A percentile compares a stretch with the other conserved stretches of the same genome.
These are phyloP conservation scores for Chloris gayana DNA, from an alignment of 176 grass and related monocot genomes.

Conservation along the genomic window DNA sequence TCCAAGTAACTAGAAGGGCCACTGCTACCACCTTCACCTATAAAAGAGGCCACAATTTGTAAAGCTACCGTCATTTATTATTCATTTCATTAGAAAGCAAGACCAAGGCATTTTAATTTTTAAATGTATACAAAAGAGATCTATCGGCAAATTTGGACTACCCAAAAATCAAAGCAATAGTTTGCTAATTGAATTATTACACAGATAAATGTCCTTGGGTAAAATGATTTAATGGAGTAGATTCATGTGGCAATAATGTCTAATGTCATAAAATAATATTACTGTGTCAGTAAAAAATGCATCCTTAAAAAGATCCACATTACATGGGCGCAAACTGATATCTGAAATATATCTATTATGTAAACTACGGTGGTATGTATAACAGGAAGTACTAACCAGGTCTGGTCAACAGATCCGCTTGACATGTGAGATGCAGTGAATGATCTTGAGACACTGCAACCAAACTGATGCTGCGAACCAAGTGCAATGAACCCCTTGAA, in stretches of 20 bases:
- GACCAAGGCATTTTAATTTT: neutral
- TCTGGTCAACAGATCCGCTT: conserved; percentile 59
- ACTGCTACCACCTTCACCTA: conserved; percentile 62
- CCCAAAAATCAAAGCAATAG: conserved; percentile 11
- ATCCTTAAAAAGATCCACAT: conserved; percentile 14
- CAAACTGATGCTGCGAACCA: conserved; percentile 93
- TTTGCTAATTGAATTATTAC: neutral
- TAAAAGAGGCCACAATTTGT: conserved; percentile 14
- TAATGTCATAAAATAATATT: neutral
- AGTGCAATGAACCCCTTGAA: conserved; percentile 72
- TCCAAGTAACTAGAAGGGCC: conserved; percentile 69
- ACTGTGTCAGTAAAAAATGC: conserved; percentile 4
- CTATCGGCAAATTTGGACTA: neutral
- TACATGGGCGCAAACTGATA: conserved; percentile 14
- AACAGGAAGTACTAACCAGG: conserved; percentile 53
- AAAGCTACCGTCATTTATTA: neutral
- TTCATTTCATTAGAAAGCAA: conserved; percentile 23
- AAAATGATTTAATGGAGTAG: neutral
- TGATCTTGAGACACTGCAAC: conserved; percentile 79
- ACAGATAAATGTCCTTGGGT: neutral
- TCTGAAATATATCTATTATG: no score
- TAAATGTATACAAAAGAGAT: neutral
- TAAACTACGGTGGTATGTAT: no score
- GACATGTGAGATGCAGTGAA: conserved; percentile 80
- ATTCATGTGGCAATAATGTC: conserved; percentile 5